Percentiles rank a stretch among this genome's conserved stretches.
phyloP scores from a whole-genome alignment of 75 land plant genomes.

The Cunninghamia lanceolata region DNA sequence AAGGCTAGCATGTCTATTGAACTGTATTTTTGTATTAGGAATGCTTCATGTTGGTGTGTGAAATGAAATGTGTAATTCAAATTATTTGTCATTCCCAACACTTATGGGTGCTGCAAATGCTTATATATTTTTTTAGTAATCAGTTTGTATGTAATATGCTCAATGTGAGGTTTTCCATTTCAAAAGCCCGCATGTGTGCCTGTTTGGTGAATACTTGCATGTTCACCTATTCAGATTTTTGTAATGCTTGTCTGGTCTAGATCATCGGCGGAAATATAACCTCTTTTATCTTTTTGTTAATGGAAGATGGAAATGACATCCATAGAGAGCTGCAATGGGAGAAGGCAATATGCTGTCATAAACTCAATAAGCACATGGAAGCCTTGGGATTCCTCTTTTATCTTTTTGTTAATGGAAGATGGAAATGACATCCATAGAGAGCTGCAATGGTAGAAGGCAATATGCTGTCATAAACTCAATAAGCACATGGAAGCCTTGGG shows the following conservation, averaged over 20 bases:
- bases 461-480: not conserved
- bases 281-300: not conserved
- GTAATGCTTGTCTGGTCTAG: not conserved
- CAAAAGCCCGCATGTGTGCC: not conserved
- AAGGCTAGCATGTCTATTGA: not conserved
- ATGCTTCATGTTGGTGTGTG: not conserved
- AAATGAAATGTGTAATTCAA: not conserved
- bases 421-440: not conserved
- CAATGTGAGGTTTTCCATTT: not conserved
- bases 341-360: not conserved
- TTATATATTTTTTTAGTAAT: not conserved
- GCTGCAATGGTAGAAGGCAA: not conserved
- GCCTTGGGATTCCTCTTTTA: not conserved
- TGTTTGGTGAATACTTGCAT: not conserved
- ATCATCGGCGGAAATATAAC: not conserved
- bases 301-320: not conserved
- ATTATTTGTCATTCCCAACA: not conserved
- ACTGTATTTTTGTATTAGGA: not conserved
- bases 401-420: not conserved
- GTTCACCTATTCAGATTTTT: not conserved
- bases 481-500: not conserved
- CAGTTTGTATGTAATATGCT: not conserved
- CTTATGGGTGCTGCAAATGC: not conserved
- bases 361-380: not conserved
- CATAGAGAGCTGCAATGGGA: not conserved